Percentiles rank a stretch among this genome's conserved stretches.
phyloP scores from a whole-genome alignment of 371 early-diverging fungal species.

The Lichtheimia ramosa region DNA sequence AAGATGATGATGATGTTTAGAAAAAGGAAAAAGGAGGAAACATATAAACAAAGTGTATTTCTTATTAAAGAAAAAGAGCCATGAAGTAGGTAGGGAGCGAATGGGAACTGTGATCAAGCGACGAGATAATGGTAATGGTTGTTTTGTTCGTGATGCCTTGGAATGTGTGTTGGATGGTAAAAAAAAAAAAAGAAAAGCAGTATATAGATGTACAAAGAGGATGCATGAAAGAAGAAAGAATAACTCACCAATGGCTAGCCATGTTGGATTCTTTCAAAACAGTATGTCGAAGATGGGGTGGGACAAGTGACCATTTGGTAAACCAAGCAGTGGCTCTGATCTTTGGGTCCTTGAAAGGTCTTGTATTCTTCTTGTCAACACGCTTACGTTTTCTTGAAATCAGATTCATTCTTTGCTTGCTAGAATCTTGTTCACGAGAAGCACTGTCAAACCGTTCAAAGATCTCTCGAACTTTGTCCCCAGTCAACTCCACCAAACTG shows the following conservation, averaged over 20 bases:
- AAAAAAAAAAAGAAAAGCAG: too few relatives aligned
- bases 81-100: too few relatives aligned
- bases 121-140: too few relatives aligned
- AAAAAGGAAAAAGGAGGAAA: too few relatives aligned
- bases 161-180: too few relatives aligned
- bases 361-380: not conserved
- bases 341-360: constrained; percentile 2
- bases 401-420: not conserved
- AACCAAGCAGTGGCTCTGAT: constrained; percentile 10
- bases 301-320: constrained; percentile 26
- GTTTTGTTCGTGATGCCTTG: too few relatives aligned
- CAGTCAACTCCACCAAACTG: constrained; percentile 16
- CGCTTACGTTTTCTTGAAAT: constrained; percentile 11
- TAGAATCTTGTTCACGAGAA: not conserved
- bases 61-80: too few relatives aligned
- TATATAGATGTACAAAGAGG: too few relatives aligned
- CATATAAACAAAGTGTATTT: too few relatives aligned
- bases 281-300: constrained; percentile 27
- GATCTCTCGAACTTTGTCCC: constrained; percentile 14
- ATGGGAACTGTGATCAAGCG: too few relatives aligned
- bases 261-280: constrained; percentile 22
- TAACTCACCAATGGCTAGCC: constrained; percentile 37
- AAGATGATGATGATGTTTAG: too few relatives aligned
- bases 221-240: not conserved
- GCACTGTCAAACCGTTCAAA: constrained; percentile 14